A percentile compares a stretch with the other conserved stretches of the same genome.
phyloP scores from a whole-genome alignment of 2,329 filamentous ascomycete species.

The Thielaviopsis populi region DNA sequence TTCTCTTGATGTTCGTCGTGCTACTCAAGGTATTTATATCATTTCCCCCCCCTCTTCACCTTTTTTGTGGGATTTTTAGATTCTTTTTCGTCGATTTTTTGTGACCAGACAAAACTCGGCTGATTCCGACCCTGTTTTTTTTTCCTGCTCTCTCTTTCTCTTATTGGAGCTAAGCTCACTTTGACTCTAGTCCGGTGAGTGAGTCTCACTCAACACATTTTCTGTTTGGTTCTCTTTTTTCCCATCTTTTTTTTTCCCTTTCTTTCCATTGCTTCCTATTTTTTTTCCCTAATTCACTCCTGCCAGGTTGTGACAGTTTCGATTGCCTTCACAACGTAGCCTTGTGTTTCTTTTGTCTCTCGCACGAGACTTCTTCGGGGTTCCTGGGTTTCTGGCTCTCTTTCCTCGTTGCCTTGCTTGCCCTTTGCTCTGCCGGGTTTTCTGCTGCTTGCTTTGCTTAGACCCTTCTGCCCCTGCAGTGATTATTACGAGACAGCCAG shows the following conservation, averaged over 20 bases:
- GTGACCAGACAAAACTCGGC: conserved; percentile 5
- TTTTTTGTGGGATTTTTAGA: conserved; percentile 1
- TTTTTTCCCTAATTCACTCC: neutral
- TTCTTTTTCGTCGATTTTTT: conserved; percentile 1
- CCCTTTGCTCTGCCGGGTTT: neutral
- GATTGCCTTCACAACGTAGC: neutral
- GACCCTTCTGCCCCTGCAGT: neutral
- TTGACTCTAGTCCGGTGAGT: conserved; percentile 2
- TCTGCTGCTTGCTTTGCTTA: neutral
- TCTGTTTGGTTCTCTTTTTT: conserved; percentile 13
- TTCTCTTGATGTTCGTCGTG: neutral
- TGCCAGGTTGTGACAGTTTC: neutral
- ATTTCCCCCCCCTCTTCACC: neutral
- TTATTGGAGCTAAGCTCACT: conserved; percentile 6
- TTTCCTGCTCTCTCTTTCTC: neutral
- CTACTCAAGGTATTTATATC: neutral
- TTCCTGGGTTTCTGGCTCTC: neutral
- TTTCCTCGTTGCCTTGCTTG: neutral
- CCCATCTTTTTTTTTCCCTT: conserved; percentile 5
- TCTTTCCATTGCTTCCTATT: conserved; percentile 15
- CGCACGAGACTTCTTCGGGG: neutral
- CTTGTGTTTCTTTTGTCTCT: conserved; percentile 15
- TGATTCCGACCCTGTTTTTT: conserved; percentile 8
- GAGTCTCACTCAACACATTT: conserved; percentile 8
- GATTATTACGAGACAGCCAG: neutral